Evolutionary conservation across 139 green algal genomes (phyloP), one percentile per base, ranked within the genome.

Genomic region (Coelastrella sp.): DNA sequence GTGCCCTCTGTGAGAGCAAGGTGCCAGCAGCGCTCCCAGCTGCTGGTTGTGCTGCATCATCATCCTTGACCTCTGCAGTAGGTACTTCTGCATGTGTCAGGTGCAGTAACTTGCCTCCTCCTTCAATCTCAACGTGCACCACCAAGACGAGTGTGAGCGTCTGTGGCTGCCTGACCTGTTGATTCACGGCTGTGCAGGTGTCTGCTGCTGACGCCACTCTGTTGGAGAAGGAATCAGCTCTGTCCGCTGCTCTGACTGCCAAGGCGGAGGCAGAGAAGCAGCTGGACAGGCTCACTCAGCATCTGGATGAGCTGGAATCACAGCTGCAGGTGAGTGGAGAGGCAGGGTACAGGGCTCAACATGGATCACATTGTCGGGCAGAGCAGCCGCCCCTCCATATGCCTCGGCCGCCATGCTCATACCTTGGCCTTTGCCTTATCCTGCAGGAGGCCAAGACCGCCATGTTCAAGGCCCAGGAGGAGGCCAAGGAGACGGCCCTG

Each of bases 221-320:
- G 22, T 74, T 56, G 58, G 49, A 82, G 70, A 60, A 83, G 84
- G 57, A 89, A 70, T 17, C 59, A 27, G 70, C 22, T 20, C 70
- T 89, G 84, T 58, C 68, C 25, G 84, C 68, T 83, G 84, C 84
- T 60, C n/a, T 60, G 56, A 17, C 84, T 73, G 84, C 70, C n/a
- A 82, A 82, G 68, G 85, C 85, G 7, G 63, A 84, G 57, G 85
- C 85, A 61, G 85, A 84, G 57, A 58, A 90, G 85, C 85, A 90
- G 85, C 49, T 82, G 85, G 85, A 90, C 58, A 56, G 85, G 49
- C 73, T 90, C 14, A 66, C 85, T 15, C 68, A 80, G 59, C 85
- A 90, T 73, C 85, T 90, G 73, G 85, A 90, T 61, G 68, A 49
- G 9, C 66, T 63, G 6, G 85, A 90, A 73, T 11, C 59, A 19